phyloP scores from a whole-genome alignment of 225 moss, liverwort and hornwort species.

The Bryoerythrophyllum caledonicum region DNA sequence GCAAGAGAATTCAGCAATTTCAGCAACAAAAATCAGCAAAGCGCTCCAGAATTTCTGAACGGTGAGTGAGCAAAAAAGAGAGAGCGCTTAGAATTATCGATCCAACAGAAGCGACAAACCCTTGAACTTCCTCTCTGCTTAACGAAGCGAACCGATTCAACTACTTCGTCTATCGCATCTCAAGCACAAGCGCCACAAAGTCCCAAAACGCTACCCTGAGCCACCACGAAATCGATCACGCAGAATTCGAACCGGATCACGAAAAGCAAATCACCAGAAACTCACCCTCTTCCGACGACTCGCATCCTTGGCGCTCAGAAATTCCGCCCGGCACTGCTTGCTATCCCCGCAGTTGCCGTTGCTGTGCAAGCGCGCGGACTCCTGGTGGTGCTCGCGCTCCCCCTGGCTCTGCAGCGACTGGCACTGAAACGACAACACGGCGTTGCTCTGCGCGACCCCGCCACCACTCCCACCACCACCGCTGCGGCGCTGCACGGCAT shows the following conservation, averaged over 20 bases:
- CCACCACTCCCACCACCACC: constrained; percentile 21
- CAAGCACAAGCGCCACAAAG: neutral
- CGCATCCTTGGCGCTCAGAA: constrained; percentile 46
- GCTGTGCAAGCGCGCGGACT: constrained; percentile 36
- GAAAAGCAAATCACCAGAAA: too few species aligned
- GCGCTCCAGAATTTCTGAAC: neutral
- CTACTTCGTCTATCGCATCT: neutral
- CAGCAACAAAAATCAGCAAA: neutral
- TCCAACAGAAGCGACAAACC: neutral
- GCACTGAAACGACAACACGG: constrained; percentile 41
- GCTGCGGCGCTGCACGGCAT: constrained; percentile 44
- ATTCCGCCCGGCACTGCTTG: constrained; percentile 41
- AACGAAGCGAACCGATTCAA: neutral
- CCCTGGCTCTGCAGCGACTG: constrained; percentile 24
- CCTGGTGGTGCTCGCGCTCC: constrained; percentile 41
- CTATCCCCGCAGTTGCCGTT: constrained; percentile 37
- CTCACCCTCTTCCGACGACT: constrained; percentile 44
- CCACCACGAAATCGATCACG: constrained; percentile 11
- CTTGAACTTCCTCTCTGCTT: neutral
- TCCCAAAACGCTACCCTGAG: neutral
- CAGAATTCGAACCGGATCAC: constrained; percentile 31
- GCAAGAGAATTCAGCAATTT: neutral
- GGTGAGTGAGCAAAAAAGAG: neutral
- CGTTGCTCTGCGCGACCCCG: constrained; percentile 13
- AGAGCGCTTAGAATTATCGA: neutral